Conservation (phyloP, 2,329 filamentous ascomycete genomes). For the Fusarium poae region DNA sequence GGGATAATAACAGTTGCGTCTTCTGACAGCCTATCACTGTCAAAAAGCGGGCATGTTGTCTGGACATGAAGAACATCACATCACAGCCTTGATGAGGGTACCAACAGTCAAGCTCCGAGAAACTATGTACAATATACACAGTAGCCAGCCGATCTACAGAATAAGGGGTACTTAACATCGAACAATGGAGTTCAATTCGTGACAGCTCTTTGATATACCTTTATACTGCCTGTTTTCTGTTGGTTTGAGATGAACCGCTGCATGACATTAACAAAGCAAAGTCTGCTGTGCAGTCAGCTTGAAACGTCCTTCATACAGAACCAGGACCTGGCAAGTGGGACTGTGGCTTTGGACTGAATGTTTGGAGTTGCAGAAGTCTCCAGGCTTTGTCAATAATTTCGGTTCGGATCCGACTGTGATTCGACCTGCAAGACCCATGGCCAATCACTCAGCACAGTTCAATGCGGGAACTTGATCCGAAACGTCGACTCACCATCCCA, state of each 20-base stretch:
- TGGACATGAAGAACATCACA: not conserved
- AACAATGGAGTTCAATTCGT: constrained; percentile 37
- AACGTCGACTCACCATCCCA: constrained; percentile 7
- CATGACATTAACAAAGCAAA: constrained; percentile 29
- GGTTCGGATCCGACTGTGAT: constrained; percentile 29
- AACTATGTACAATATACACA: not conserved
- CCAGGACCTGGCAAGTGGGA: constrained; percentile 6
- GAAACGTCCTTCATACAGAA: constrained; percentile 39
- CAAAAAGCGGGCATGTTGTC: not conserved
- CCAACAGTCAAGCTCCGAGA: not conserved
- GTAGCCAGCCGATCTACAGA: constrained; percentile 30
- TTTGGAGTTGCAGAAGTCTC: constrained; percentile 5
- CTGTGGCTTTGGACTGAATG: constrained; percentile 1
- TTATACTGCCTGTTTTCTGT: constrained; percentile 24
- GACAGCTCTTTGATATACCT: constrained; percentile 29
- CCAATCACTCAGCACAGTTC: constrained; percentile 15
- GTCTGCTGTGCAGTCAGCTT: constrained; percentile 13
- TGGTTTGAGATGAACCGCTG: constrained; percentile 27
- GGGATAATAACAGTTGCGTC: not conserved
- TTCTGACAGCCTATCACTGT: not conserved
- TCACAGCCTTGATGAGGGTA: not conserved
- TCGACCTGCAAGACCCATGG: constrained; percentile 7
- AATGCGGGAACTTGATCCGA: constrained; percentile 19
- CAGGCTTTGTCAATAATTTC: constrained; percentile 13
- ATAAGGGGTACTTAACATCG: constrained; percentile 31